Percentiles rank a stretch among this genome's conserved stretches.
These are phyloP conservation scores for Phytophthora cajani DNA, from an alignment of 352 stramenopile species.

Conservation along the genomic window DNA sequence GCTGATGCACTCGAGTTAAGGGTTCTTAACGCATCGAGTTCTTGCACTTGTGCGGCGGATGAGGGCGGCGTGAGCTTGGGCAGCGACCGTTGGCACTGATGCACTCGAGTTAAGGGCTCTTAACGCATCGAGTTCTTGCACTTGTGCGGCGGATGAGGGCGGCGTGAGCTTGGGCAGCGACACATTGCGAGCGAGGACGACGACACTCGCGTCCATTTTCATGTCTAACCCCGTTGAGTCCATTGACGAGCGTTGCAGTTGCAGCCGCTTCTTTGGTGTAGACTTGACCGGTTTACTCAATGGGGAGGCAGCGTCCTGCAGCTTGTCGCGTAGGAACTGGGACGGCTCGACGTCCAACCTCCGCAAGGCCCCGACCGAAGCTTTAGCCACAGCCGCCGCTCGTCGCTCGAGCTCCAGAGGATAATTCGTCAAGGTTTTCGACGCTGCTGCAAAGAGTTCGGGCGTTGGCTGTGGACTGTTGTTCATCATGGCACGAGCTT, in stretches of 20 bases:
- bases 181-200: conserved; percentile 44
- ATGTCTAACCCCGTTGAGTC: conserved; percentile 25
- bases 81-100: conserved; percentile 38
- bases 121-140: conserved; percentile 5
- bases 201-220: conserved; percentile 44
- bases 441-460: conserved; percentile 11
- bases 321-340: conserved; percentile 46
- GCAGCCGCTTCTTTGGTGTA: conserved; percentile 42
- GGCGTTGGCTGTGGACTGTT: conserved; percentile 20
- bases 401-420: conserved; percentile 52
- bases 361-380: conserved; percentile 14
- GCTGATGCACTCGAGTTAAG: conserved; percentile 31
- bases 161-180: conserved; percentile 44
- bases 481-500: conserved; percentile 23
- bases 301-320: conserved; percentile 22
- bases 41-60: not conserved
- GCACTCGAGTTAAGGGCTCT: conserved; percentile 18
- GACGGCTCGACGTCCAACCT: conserved; percentile 50
- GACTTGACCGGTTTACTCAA: conserved; percentile 39
- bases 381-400: conserved; percentile 8
- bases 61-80: conserved; percentile 31
- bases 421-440: conserved; percentile 40
- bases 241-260: conserved; percentile 9
- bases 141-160: not conserved
- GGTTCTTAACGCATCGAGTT: not conserved